Evolutionary conservation across 129 eudicot species (phyloP).

Genomic region (Chrysanthemum lavandulifolium): DNA sequence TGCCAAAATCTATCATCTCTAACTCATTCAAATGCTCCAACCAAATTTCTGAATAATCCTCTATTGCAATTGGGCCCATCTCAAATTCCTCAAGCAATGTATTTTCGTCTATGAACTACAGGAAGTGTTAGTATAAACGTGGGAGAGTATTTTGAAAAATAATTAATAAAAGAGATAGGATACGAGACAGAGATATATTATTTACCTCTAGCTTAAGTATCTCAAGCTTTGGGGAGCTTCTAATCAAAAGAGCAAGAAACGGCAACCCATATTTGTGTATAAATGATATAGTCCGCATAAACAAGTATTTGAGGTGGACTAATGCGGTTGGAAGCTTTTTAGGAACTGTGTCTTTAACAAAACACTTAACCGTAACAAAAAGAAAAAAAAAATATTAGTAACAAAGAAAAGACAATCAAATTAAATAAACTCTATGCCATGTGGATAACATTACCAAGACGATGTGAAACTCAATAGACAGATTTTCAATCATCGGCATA

Average conservation of each 20-base stretch:
- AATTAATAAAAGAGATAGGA: neutral
- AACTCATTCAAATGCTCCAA: constrained; percentile 8
- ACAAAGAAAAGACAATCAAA: neutral
- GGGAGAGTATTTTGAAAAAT: neutral
- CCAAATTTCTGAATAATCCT: constrained; percentile 6
- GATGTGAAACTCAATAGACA: neutral
- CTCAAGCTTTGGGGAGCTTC: constrained; percentile 8
- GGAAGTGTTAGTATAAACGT: neutral
- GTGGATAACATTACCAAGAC: neutral
- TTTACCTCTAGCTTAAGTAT: constrained; percentile 10
- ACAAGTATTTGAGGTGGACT: constrained; percentile 5
- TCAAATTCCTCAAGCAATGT: neutral
- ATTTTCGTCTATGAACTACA: neutral
- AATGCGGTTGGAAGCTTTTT: constrained; percentile 3
- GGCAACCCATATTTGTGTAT: neutral
- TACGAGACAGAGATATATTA: neutral
- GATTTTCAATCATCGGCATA: neutral
- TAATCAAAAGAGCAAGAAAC: constrained; percentile 1
- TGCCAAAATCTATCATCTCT: neutral
- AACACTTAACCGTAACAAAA: neutral
- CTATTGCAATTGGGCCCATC: neutral
- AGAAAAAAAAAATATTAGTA: neutral
- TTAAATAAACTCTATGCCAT: neutral
- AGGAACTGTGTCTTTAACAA: neutral
- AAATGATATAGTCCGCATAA: neutral